Base-by-base conservation (phyloP, 495 filamentous ascomycete species). In the Neurospora sp. region DNA sequence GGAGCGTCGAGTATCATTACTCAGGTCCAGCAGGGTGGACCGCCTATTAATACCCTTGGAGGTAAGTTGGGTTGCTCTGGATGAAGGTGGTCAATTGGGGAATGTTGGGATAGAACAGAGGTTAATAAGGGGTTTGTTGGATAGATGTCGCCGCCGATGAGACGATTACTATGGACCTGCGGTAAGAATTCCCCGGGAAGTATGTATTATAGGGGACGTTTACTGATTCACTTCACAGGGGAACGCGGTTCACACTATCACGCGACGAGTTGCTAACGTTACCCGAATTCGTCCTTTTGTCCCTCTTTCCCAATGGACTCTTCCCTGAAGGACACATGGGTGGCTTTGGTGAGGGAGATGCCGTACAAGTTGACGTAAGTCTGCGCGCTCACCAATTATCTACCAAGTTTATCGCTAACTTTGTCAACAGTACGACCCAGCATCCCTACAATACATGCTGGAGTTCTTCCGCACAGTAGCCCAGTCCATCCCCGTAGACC, bases 1-100 rank as follows among this genome's bases (percentile, higher is more conserved):
- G 96, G 94, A 82, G 93, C 94, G 76, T 91, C 95, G 84, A 98
- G 95, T 89, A 97, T 99, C 79, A 94, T 99, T 83, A 99, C 96
- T 82, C 96, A 99, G 85, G 96, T 99, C 71, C 93, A 96, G 78
- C 96, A 98, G 82, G 90, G 91, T 75, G 95, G 92, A 72, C 93
- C 93, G 75, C 91, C 93, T 16, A 90, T 97, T 71, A 96, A 94
- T 81, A 91, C 91, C 71, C 83, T 98, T 72, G 93, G 92, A 88
- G 94, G 94, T 94, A 88, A 75, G 89, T 70, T 69, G 9, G 40
- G 37, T 75, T 48, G 45, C 20, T 37, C 71, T 69, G 45, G 22
- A 44, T 71, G 45, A 6, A 27, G 22, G 2, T 12, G 69, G 20
- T 41, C 12, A 39, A 72, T 68, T 39, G 31, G 72, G 16, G 16